Evolutionary conservation across 805 yeast species (phyloP), one percentile per base, ranked within the genome.

Genomic region (Wickerhamiella sorbophila): DNA sequence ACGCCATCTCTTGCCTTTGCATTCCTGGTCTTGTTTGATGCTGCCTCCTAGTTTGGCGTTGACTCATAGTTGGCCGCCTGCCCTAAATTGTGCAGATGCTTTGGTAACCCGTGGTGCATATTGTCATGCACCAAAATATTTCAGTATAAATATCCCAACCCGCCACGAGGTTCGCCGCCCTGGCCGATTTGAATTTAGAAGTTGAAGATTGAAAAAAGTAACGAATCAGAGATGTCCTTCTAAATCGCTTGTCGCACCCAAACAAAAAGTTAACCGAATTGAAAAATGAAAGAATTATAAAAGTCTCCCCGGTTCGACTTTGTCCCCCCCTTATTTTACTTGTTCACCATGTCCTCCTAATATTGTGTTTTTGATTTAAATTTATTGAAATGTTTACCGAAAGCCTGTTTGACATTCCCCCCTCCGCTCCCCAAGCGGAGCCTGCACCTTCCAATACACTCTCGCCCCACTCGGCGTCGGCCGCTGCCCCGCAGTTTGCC

Each of bases 191-290:
- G 14, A 24, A 36, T 36, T 36, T 36, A 36, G 38, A 36, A 36
- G 18, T 24, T 24, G 17, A 22, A 36, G 17, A 16, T 20, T 16
- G 38, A 36, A 20, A 36, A 24, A 4, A 5, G 10, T 36, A 24
- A 20, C 14, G 20, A 22, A 32, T 24, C 29, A 24, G 29, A 24
- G 29, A 39, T 39, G 42, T 39, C 34, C 42, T 32, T 39, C 42
- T 39, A 39, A 39, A 33, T 34, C 21, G 34, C 14, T 34, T 22
- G 31, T 31, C 36, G 21, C 33, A 31, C 31, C 37, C 27, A 2
- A 15, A 35, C 33, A 31, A 4, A 31, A 39, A 22, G 29, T 17
- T 27, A 31, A n/a, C 35, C 15, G 15, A 24, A 26, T 10, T 21
- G 9, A 37, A 14, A n/a, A 15, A 24, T 33, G 31, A 39, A 39